Evolutionary conservation across 1,139 yeast genomes (phyloP), one percentile per base, ranked within the genome.

Genomic region (Saccharomyces pastorianus): DNA sequence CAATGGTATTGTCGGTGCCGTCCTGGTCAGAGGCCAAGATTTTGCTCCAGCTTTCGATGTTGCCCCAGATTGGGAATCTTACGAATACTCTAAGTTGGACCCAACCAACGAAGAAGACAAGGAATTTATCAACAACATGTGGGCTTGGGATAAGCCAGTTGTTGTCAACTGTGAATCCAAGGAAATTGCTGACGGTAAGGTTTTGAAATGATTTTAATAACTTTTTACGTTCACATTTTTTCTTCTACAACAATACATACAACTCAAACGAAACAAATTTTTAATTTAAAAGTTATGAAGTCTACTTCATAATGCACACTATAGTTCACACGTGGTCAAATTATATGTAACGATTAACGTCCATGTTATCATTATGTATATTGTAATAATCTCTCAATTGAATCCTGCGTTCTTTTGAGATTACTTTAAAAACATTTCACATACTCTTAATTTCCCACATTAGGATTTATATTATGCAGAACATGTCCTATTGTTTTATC

Each of bases 121-220:
- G 23, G 23, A 20, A 20, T 20, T 20, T 20, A 4, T 20, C 23
- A 20, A 20, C 23, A 20, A 20, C 23, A 20, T 20, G 23, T 20
- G 23, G 23, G 23, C 23, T 20, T 20, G 23, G 23, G 23, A 20
- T 20, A 20, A 20, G 23, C 23, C 23, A 20, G 23, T 20, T 20
- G 23, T 20, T 20, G 23, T 20, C 23, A 20, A 20, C 23, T 4
- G 23, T 20, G 23, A 20, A 20, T 20, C 23, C 23, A 20, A 20
- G 23, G 23, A 20, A 20, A 20, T 20, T 20, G 23, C 23, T 20
- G 23, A 20, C 23, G 23, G 23, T 20, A 20, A 20, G 23, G 23
- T 20, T 20, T 20, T 20, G 23, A 20, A 20, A 20, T 20, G 23
- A 78, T 49, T 48, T 44, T 48, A 23, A 42, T 25, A 14, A 42